Evolutionary conservation across 371 early-diverging fungal species (phyloP).

Genomic region (Choanephora cucurbitarum): DNA sequence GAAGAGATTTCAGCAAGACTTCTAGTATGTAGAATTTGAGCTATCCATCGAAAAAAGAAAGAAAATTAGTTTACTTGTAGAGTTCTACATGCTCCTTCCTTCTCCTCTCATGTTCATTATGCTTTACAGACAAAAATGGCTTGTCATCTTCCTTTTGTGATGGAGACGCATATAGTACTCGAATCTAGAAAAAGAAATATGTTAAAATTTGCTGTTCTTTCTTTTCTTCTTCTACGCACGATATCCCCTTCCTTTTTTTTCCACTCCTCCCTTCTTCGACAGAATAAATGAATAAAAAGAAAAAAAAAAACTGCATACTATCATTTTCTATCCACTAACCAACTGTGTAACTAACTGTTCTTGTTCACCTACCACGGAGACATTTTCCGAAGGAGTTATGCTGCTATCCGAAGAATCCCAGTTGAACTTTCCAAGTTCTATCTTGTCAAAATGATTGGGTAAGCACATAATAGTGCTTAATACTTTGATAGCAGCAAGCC

Average conservation of each 20-base stretch:
- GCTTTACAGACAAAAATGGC: slow-evolving; percentile 49
- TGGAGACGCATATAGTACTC: slow-evolving; percentile 57
- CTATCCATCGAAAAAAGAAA: no score
- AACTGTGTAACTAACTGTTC: slow-evolving; percentile 59
- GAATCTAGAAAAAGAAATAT: slow-evolving; percentile 36
- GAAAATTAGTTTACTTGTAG: no score
- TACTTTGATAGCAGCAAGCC: slow-evolving; percentile 68
- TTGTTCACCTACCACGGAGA: slow-evolving; percentile 46
- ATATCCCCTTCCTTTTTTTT: not conserved
- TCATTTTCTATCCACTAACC: slow-evolving; percentile 26
- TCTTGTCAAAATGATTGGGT: slow-evolving; percentile 73
- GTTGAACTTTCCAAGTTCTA: slow-evolving; percentile 49
- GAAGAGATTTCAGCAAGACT: slow-evolving; percentile 65
- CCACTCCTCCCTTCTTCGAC: not conserved
- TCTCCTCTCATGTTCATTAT: not conserved
- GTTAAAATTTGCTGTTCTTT: not conserved
- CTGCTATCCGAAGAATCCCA: slow-evolving; percentile 47
- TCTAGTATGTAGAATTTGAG: slow-evolving; percentile 74
- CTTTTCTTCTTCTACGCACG: no score
- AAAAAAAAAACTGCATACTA: slow-evolving; percentile 1
- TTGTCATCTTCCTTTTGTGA: slow-evolving; percentile 27
- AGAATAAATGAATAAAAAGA: not conserved
- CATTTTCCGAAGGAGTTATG: slow-evolving; percentile 2
- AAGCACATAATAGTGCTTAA: slow-evolving; percentile 68
- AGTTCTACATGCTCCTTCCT: no score